Conservation (phyloP, 257 asterid genomes). For the Mitragyna speciosa region DNA sequence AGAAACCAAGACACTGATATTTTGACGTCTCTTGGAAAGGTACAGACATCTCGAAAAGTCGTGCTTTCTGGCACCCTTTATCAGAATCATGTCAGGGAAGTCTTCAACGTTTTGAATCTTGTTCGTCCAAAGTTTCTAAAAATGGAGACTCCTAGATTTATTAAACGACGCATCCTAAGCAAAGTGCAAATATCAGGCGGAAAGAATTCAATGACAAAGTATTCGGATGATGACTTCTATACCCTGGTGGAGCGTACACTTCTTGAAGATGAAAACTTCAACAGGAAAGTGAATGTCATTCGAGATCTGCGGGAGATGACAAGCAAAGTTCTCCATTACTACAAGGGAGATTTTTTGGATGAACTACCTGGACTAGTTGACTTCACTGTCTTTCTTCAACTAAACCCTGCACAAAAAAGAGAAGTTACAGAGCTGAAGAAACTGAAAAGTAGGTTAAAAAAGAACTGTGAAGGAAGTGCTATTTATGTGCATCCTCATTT, state of each 20-base stretch:
- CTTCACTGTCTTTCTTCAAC: conserved; percentile 67
- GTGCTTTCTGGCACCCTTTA: conserved; percentile 95
- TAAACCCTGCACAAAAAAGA: conserved; percentile 53
- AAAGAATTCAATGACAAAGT: conserved; percentile 47
- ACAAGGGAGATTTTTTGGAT: conserved; percentile 90
- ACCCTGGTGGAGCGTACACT: conserved; percentile 76
- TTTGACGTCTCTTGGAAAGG: conserved; percentile 82
- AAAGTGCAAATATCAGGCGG: conserved; percentile 50
- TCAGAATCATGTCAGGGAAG: conserved; percentile 94
- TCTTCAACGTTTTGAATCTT: conserved; percentile 85
- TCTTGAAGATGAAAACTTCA: conserved; percentile 61
- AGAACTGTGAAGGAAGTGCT: conserved; percentile 90
- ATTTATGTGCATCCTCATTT: conserved; percentile 75
- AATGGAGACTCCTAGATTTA: conserved; percentile 56
- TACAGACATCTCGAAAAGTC: conserved; percentile 79
- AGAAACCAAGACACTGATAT: conserved; percentile 89
- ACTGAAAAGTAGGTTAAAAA: conserved; percentile 56
- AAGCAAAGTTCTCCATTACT: conserved; percentile 74
- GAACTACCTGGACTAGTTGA: conserved; percentile 95
- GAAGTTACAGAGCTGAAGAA: conserved; percentile 53
- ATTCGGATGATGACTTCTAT: conserved; percentile 66
- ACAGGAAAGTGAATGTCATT: conserved; percentile 68
- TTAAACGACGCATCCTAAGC: conserved; percentile 82
- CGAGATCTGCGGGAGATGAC: conserved; percentile 91
- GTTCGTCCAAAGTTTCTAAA: conserved; percentile 91